phyloP scores from a whole-genome alignment of 768 basidiomycete genomes.

The Lactifluus hygrophoroides region DNA sequence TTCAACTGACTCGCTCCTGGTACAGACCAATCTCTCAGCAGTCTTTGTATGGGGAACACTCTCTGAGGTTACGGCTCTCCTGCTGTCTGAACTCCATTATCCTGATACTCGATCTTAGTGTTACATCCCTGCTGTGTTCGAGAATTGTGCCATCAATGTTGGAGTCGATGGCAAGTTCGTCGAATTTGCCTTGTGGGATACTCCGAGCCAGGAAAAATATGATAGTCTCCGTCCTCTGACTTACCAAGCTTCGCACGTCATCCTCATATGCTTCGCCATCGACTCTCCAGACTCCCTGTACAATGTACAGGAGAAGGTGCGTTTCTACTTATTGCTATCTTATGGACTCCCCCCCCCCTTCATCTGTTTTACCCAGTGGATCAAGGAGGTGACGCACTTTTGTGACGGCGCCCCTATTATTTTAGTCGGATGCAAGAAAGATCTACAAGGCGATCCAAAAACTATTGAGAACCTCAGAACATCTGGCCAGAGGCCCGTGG shows the following conservation, averaged over 20 bases:
- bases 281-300: too few relatives aligned
- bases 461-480: conserved; percentile 94
- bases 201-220: too few relatives aligned
- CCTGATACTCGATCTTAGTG: conserved; percentile 45
- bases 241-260: conserved; percentile 98
- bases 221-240: conserved; percentile 93
- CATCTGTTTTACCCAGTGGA: conserved; percentile 57
- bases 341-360: neutral
- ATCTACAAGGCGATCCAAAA: too few relatives aligned
- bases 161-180: conserved; percentile 98
- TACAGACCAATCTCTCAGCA: conserved; percentile 50
- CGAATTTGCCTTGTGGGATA: conserved; percentile 88
- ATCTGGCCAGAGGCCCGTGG: conserved; percentile 91
- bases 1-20: neutral
- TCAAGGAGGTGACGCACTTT: conserved; percentile 97
- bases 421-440: too few relatives aligned
- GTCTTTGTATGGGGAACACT: conserved; percentile 96
- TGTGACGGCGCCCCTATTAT: too few relatives aligned
- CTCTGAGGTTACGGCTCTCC: conserved; percentile 63
- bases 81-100: too few relatives aligned
- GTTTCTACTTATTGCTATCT: too few relatives aligned
- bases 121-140: conserved; percentile 98
- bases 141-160: conserved; percentile 99
- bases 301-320: too few relatives aligned
- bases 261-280: conserved; percentile 99